Evolutionary conservation across 306 rosid species (phyloP), one percentile per base, ranked within the genome.

Genomic region (barrel medic (Medicago truncatula)): DNA sequence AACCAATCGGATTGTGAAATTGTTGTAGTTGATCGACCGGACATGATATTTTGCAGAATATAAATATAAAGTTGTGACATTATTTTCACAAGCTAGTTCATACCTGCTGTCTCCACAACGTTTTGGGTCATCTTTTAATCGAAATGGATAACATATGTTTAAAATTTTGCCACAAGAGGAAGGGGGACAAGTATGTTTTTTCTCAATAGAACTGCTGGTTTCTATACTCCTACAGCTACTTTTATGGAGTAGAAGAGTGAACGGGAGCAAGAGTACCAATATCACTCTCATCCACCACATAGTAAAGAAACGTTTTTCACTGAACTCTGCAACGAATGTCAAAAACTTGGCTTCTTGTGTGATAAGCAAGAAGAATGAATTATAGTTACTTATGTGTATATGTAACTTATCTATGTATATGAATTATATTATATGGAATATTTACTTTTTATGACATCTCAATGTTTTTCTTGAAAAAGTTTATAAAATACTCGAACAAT

Each of bases 91-190:
- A 0, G 63, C 34, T 4, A 72, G 12, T 8, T 15, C 54, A 46
- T 76, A 64, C 1, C 0, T 0, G 0, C 0, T 2, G 3, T 7
- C 1, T 1, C 86, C 83, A 2, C 86, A 81, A 1, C 0, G 0
- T 0, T 0, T 0, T 15, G 81, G 77, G 8, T 78, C 82, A 0
- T 4, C 7, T 13, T 1, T 59, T 1, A 86, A 69, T 1, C 77
- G 83, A 5, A 85, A 85, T 0, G 89, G 89, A n/a, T 21, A 1
- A 2, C 40, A 73, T 84, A 76, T 38, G 67, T 16, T 52, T 2
- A 23, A 52, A 0, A 52, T 52, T 52, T 52, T n/a, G 11, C 58
- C 58, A 52, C 58, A 82, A 0, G 76, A 69, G n/a, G 83, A 85
- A 36, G 65, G 39, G 0, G 28, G 39, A 39, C 76, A 54, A 3